Base-by-base conservation (phyloP, 805 yeast genomes). In the Kazachstania psychrophila region DNA sequence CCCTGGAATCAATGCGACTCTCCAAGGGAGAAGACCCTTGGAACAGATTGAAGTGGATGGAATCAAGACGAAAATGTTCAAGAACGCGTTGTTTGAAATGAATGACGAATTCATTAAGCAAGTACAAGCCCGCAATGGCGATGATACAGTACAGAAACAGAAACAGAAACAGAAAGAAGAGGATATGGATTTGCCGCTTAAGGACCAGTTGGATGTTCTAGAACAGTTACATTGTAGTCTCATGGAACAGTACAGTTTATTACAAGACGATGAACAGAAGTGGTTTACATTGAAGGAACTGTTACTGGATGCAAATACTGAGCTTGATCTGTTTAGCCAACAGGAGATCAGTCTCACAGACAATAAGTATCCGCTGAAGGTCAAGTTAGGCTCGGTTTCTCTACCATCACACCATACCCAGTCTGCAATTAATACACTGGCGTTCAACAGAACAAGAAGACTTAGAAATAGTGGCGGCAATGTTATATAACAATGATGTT, bases 261-360 rank as follows among this genome's bases (percentile, higher is more conserved):
- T 43, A 13, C 39, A 47, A 7, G 41, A 44, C 16, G 40, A 44
- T 20, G 58, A 57, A 33, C 51, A 50, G 29, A 54, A 49, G 39
- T 57, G 61, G 63, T 57, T 57, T 25, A 31, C 49, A 9, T 38
- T 53, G 16, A 56, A 56, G 34, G 63, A 58, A 36, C 24, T 55
- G 10, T 12, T 58, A 23, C 39, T 58, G 8, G 61, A 57, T 29
- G 60, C 63, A 7, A 55, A 54, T 36, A 43, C 51, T 4, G 59
- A 57, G 37, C 40, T 57, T 27, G 63, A 58, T 44, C 40, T 58
- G 19, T 56, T 43, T 37, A 52, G 58, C 31, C 41, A 49, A 13
- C 45, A 44, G 22, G 27, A 15, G 6, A n/a, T 8, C 7, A 13
- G 19, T 19, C n/a, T 20, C 15, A 32, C 6, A 39, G 13, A 10